Base-by-base conservation (phyloP, 208 protist genomes). In the Novymonas esmeraldas region DNA sequence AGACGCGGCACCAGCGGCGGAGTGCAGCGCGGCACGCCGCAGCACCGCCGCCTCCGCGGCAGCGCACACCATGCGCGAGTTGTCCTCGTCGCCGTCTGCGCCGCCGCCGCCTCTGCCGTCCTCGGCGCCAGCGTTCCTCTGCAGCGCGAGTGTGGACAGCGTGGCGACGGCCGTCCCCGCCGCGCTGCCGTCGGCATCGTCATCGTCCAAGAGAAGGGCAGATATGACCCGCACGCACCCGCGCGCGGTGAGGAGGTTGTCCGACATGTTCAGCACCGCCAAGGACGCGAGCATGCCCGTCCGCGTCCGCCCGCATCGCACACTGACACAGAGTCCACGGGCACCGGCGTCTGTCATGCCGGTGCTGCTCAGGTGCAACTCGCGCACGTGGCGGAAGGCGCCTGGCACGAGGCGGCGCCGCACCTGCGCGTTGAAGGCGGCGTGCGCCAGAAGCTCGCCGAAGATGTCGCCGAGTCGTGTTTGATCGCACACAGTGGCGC, bases 401-500 rank as follows among this genome's bases (percentile, higher is more conserved):
- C 72, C 20, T 5, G 85, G 80, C 9, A 78, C 54, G 26, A 76
- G 34, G 14, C 64, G 68, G 5, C 51, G 38, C 9, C 81, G 79
- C 34, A 68, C 54, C 38, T 61, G 36, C 10, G 80, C 82, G 69
- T 89, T 87, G 64, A 85, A 82, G 6, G 79, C 75, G 2, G 80
- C 84, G 57, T 95, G 81, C 9, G 89, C 84, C 36, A 91, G 55
- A 6, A 95, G 48, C 72, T 92, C 86, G 57, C 73, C 78, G 3
- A 87, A 28, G 31, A 92, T 75, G 55, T 87, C 79, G 36, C 89
- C 89, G 18, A 90, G 76, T 29, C 77, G 82, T n/a, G 80, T 76
- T 56, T 95, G 89, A 11, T 62, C 73, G 41, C 77, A 45, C 38
- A 58, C 56, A 3, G 71, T 61, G 31, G 73, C 58, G 34, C 33